A percentile compares a stretch with the other conserved stretches of the same genome.
Conservation (phyloP, 345 rosid genomes). For the Eutrema heterophyllum region DNA sequence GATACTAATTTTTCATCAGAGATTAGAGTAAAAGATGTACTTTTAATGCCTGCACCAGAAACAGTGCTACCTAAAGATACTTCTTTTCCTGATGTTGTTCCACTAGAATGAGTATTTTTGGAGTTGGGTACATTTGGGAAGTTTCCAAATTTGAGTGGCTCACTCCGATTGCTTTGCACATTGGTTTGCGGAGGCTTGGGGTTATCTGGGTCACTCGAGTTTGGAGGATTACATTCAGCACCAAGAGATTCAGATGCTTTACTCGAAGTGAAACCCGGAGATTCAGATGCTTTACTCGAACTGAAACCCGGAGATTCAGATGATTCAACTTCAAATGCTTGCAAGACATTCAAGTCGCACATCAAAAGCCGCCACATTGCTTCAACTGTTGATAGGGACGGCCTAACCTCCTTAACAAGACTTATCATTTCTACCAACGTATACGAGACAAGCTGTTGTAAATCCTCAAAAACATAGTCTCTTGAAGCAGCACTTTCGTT, state of each 20-base stretch:
- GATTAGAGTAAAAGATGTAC: conserved; percentile 51
- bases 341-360: conserved; percentile 95
- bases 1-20: conserved; percentile 57
- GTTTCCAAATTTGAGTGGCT: conserved; percentile 38
- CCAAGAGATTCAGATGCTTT: conserved; percentile 40
- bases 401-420: conserved; percentile 79
- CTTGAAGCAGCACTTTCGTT: conserved; percentile 36
- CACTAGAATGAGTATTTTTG: conserved; percentile 39
- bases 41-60: conserved; percentile 43
- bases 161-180: conserved; percentile 41
- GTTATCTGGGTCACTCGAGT: conserved; percentile 38
- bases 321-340: conserved; percentile 76
- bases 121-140: conserved; percentile 37
- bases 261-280: conserved; percentile 33
- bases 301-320: conserved; percentile 30
- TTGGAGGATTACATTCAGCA: conserved; percentile 48
- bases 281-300: conserved; percentile 34
- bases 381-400: conserved; percentile 86
- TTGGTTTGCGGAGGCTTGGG: conserved; percentile 37
- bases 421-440: conserved; percentile 81
- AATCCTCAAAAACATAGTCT: conserved; percentile 39
- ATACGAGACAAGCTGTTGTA: conserved; percentile 62
- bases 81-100: conserved; percentile 44
- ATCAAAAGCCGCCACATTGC: conserved; percentile 98
- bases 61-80: conserved; percentile 33